These are phyloP conservation scores for Coemansia sp. DNA, from an alignment of 192 early-diverging fungal species.

Conservation along the genomic window DNA sequence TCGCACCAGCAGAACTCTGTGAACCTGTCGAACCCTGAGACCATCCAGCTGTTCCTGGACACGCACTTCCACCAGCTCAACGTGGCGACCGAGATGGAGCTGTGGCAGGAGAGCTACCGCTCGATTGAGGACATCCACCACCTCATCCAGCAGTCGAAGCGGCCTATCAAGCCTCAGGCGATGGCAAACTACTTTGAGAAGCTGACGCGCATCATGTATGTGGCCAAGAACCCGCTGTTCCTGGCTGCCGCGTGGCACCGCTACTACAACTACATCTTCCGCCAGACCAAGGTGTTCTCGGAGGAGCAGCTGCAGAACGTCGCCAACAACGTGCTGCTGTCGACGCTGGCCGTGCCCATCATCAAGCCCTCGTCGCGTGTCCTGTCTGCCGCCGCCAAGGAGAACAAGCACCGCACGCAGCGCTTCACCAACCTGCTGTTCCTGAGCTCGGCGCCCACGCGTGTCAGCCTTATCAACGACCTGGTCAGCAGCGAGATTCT, in stretches of 20 bases:
- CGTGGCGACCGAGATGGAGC: conserved; percentile 92
- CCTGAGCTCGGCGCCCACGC: conserved; percentile 76
- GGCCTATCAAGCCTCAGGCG: conserved; percentile 88
- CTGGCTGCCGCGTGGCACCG: conserved; percentile 96
- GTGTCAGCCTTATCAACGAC: conserved; percentile 86
- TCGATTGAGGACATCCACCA: conserved; percentile 97
- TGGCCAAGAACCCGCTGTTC: conserved; percentile 97
- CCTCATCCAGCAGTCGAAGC: conserved; percentile 85
- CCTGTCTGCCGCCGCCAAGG: conserved; percentile 65
- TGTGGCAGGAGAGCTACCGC: conserved; percentile 99
- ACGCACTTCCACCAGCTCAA: conserved; percentile 95
- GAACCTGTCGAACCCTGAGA: conserved; percentile 94
- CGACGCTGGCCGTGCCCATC: conserved; percentile 94
- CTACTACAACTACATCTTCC: conserved; percentile 74
- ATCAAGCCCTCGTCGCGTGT: conserved; percentile 79
- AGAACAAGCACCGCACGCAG: conserved; percentile 74
- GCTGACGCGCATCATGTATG: conserved; percentile 93
- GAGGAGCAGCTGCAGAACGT: conserved; percentile 86
- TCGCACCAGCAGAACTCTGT: conserved; percentile 88
- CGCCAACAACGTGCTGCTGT: conserved; percentile 89
- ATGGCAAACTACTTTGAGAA: conserved; percentile 99
- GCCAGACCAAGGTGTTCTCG: conserved; percentile 73
- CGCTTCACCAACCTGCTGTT: conserved; percentile 86
- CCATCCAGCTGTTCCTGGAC: conserved; percentile 94
- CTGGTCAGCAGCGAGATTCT: conserved; percentile 85